Conservation (phyloP, 169 alveolate species). For the Fabrea salina region DNA sequence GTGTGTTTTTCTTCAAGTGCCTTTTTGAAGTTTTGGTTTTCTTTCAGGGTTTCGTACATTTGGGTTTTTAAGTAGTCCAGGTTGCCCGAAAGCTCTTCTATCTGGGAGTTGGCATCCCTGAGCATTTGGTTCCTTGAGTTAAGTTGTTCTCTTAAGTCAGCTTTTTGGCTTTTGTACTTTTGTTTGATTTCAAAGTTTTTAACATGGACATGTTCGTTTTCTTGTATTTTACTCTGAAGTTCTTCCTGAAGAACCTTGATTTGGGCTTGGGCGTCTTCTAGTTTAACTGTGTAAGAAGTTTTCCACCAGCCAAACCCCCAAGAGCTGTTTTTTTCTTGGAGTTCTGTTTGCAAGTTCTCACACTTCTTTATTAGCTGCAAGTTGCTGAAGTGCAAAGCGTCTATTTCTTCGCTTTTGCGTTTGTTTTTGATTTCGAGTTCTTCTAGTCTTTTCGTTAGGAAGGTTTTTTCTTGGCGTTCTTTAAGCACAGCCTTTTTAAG, state of each 20-base stretch:
- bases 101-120: background rate
- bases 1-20: background rate
- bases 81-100: background rate
- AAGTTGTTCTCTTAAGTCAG: background rate
- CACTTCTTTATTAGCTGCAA: background rate
- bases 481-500: background rate
- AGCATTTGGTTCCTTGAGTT: background rate
- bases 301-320: conserved; percentile 5
- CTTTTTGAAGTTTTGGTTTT: background rate
- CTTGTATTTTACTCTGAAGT: conserved; percentile 37
- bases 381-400: background rate
- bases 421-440: background rate
- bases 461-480: background rate
- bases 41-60: background rate
- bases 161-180: background rate
- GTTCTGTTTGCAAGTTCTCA: conserved; percentile 1
- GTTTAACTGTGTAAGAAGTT: background rate
- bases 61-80: background rate
- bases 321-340: background rate
- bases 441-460: background rate
- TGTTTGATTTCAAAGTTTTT: conserved; percentile 40
- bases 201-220: conserved; percentile 49
- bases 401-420: background rate
- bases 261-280: conserved; percentile 34
- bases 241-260: conserved; percentile 46